phyloP scores from a whole-genome alignment of 1,284 basidiomycete genomes.

The Rhizopogon parksii region DNA sequence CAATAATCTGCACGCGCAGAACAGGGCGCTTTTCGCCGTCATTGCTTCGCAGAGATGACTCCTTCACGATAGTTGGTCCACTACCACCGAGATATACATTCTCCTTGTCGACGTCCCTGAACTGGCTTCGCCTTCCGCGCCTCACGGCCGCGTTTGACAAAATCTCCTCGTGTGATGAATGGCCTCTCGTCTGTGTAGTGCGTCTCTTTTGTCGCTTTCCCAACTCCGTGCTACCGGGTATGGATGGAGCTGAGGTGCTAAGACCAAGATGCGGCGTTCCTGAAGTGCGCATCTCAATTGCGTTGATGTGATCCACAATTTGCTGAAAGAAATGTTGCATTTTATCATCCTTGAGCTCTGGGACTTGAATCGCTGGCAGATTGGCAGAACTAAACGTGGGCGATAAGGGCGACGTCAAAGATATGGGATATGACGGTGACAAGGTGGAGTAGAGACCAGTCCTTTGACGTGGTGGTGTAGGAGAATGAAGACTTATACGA shows the following conservation, averaged over 20 bases:
- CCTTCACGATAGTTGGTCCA: constrained; percentile 26
- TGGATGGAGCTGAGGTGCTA: constrained; percentile 10
- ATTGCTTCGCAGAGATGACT: constrained; percentile 39
- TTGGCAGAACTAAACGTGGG: constrained; percentile 27
- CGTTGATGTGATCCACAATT: constrained; percentile 73
- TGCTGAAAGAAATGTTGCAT: constrained; percentile 78
- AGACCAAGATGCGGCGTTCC: constrained; percentile 14
- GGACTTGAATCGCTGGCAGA: constrained; percentile 34
- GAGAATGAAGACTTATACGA: constrained; percentile 24
- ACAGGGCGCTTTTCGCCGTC: constrained; percentile 17
- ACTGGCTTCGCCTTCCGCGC: constrained; percentile 11
- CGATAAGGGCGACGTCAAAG: constrained; percentile 23
- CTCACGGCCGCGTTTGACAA: constrained; percentile 5
- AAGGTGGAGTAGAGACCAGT: constrained; percentile 15
- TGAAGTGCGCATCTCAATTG: constrained; percentile 47
- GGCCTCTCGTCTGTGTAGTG: not conserved
- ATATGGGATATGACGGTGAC: constrained; percentile 23
- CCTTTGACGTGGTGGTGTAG: constrained; percentile 18
- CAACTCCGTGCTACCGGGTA: constrained; percentile 18
- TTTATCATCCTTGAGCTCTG: constrained; percentile 44
- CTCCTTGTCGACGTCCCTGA: constrained; percentile 31
- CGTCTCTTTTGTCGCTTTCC: constrained; percentile 10
- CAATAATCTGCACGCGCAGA: constrained; percentile 45
- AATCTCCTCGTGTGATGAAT: not conserved
- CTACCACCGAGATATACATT: constrained; percentile 21